These are phyloP conservation scores for Adiantum capillusveneris DNA, from an alignment of 75 land plant species.

Conservation along the genomic window DNA sequence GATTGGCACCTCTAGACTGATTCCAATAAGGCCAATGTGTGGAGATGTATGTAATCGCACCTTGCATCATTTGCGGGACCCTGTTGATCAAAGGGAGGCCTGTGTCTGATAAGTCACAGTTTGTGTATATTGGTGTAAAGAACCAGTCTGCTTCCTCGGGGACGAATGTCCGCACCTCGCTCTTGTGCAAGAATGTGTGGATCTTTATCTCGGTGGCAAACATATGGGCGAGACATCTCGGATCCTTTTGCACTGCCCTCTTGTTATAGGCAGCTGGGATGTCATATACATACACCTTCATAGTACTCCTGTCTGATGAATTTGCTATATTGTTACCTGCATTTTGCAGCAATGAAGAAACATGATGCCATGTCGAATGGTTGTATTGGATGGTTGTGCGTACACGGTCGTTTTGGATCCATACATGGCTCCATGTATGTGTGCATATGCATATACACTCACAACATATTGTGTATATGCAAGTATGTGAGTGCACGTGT, in stretches of 20 bases:
- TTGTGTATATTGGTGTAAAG: slow-evolving; percentile 10
- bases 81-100: slow-evolving; percentile 6
- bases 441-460: too few species aligned
- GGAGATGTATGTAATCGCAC: slow-evolving; percentile 4
- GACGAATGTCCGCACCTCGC: slow-evolving; percentile 1
- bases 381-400: too few species aligned
- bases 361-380: too few species aligned
- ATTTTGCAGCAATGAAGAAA: too few species aligned
- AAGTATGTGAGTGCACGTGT: too few species aligned
- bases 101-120: slow-evolving; percentile 1
- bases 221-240: slow-evolving; percentile 8
- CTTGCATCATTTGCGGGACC: neutral
- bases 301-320: too few species aligned
- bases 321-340: too few species aligned
- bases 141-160: slow-evolving; percentile 15
- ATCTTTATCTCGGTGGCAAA: slow-evolving; percentile 8
- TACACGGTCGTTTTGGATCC: too few species aligned
- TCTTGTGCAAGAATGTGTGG: neutral
- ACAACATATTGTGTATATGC: too few species aligned
- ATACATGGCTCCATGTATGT: too few species aligned
- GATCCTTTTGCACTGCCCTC: slow-evolving; percentile 4
- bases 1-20: slow-evolving; percentile 12
- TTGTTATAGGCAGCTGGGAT: neutral
- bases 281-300: slow-evolving; percentile 8
- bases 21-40: slow-evolving; percentile 10